Base-by-base conservation (phyloP, 495 filamentous ascomycete genomes). In the Aspergillus affinis region DNA sequence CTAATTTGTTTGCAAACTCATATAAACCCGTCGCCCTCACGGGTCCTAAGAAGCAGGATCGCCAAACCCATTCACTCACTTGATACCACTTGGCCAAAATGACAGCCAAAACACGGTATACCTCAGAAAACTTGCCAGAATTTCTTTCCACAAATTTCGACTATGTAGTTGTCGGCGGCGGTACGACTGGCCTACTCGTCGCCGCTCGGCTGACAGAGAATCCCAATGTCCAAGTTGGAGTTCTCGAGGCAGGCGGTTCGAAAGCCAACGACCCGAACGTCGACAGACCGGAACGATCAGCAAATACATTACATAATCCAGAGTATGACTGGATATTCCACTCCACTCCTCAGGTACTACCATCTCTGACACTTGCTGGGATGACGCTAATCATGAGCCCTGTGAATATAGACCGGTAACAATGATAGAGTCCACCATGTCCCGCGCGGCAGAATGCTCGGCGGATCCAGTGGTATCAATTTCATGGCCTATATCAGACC, bases 121-220 rank as follows among this genome's bases (percentile, higher is more conserved):
- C 29, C 6, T 6, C 29, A 2, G 29, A 32, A 6, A 32, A 2
- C 29, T 1, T 32, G 29, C 6, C 29, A 7, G 3, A 8, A 1
- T 32, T 32, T 10, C 29, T 32, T 7, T 32, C 29, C 29, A 32
- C 6, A 1, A 32, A 32, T 59, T 63, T 56, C 51, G 68, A 71
- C 58, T 68, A 76, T 53, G 58, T 80, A 36, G 66, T 80, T 48
- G 61, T 75, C 52, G 77, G 77, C 7, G 76, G 75, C 44, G 75
- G 77, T 13, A 75, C 73, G 3, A 62, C 70, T 19, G 76, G 75
- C n/a, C 64, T 75, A n/a, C 73, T 77, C 21, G 61, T 78, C 12
- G 78, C 75, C 12, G 57, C 64, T 36, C 70, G 77, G 17, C 65
- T 79, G 20, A 70, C 69, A n/a, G 78, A 79, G 57, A 30, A 72